Percentiles rank a stretch among this genome's conserved stretches.
Conservation (phyloP, 1,284 basidiomycete species). For the Cutaneotrichosporon sp. region DNA sequence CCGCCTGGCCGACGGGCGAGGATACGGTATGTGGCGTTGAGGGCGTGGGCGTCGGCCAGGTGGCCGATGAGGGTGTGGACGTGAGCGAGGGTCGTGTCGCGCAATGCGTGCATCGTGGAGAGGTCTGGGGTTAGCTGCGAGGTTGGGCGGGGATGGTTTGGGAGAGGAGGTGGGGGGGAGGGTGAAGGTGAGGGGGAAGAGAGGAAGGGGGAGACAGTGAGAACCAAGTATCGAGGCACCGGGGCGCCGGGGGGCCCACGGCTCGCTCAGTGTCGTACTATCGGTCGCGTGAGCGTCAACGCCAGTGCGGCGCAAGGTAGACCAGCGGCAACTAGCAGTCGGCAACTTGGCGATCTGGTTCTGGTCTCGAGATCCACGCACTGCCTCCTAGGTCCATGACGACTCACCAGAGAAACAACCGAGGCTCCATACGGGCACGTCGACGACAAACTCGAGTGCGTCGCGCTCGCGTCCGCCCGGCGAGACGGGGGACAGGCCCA, state of each 20-base stretch:
- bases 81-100: conserved; percentile 50
- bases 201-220: neutral
- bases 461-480: conserved; percentile 28
- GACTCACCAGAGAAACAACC: conserved; percentile 51
- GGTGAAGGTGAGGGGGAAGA: neutral
- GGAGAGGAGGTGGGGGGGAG: neutral
- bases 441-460: conserved; percentile 49
- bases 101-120: conserved; percentile 50
- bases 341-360: neutral
- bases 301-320: too few relatives aligned
- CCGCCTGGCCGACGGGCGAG: conserved; percentile 40
- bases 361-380: too few relatives aligned
- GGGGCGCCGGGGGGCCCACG: neutral
- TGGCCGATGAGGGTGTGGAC: conserved; percentile 47
- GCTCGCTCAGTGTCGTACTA: too few relatives aligned
- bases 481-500: conserved; percentile 15
- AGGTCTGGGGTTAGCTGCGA: conserved; percentile 35
- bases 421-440: conserved; percentile 51
- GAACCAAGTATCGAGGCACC: neutral
- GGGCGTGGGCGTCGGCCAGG: conserved; percentile 37
- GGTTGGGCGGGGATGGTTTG: neutral
- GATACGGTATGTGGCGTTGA: conserved; percentile 46
- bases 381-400: neutral
- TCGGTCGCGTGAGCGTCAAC: too few relatives aligned
- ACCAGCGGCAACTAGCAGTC: too few relatives aligned